Base-by-base conservation (phyloP, 345 rosid genomes). In the Citropsis articulata region DNA sequence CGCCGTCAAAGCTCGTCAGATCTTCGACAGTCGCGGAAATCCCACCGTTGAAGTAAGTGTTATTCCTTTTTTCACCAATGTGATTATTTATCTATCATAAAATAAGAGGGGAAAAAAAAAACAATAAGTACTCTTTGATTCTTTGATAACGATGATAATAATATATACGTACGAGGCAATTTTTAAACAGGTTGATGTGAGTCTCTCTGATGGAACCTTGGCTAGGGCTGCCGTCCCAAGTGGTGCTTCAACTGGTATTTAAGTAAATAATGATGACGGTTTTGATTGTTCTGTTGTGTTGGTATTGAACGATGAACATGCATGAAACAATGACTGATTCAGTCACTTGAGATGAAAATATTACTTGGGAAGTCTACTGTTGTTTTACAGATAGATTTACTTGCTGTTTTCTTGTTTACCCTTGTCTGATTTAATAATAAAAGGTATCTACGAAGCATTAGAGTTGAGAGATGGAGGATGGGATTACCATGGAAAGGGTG, bases 1-100 rank as follows among this genome's bases (percentile, higher is more conserved):
- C 60, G 69, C 13, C 61, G 78, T 91, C 73, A 86, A 87, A 77
- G 90, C 93, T 22, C 85, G 93, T 75, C 95, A 90, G 89, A 91
- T 91, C 85, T 91, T 87, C 85, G 95, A 91, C 81, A 91, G 91
- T 83, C 91, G 91, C 42, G 93, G 93, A 67, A 88, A 90, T 75
- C 95, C 93, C 16, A 91, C 93, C 28, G 93, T 91, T 35, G 95
- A 91, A 87, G 95, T 91, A 69, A n/a, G 80, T 82, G 55, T 50
- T 13, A 60, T 63, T 66, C 66, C 31, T 3, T 69, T 31, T 62
- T 22, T 56, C 75, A 42, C 31, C 31, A 6, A 5, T 78, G 65
- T 55, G 72, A 67, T 73, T 7, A 0, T 13, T 45, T 45, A 13
- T 45, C 50, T 16, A 60, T 56, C 73, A 2, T 45, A 19, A 62